Base-by-base conservation (phyloP, 345 rosid genomes). In the Cardamine occulta region DNA sequence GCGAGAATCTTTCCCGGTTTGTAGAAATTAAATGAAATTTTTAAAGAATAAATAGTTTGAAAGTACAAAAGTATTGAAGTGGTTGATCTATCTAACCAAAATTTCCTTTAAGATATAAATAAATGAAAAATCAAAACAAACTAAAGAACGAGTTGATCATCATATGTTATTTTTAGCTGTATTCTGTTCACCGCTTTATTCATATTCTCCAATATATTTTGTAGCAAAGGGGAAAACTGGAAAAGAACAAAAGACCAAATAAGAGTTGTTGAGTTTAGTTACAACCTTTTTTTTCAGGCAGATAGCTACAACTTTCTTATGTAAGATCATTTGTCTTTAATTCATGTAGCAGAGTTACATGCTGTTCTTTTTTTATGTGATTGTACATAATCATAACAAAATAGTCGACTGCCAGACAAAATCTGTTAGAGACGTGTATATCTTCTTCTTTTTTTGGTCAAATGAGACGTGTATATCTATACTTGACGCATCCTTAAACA, bases 221-320 rank as follows among this genome's bases (percentile, higher is more conserved):
- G 53, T 57, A 35, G 11, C 18, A 21, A 14, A 75, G 18, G 28
- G 29, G 21, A 67, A 66, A 28, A 19, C 19, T 19, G 19, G 19
- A 59, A 14, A 5, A 37, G 17, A 29, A 35, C 34, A 35, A 74
- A 32, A 48, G 23, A 66, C 49, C 24, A 67, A 58, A 68, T 5
- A 19, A 61, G 34, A 55, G 70, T 76, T 52, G 70, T 68, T 68
- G 74, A 76, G 60, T 14, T 61, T 68, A 68, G 70, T 76, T 60
- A 75, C 78, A 28, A 66, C 69, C 37, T 61, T 15, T 45, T 14
- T 45, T 15, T 15, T 6, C 18, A 45, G 19, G 9, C 21, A n/a
- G 9, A 45, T 45, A 45, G 19, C n/a, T 47, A 47, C 51, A 47
- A 47, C 21, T 47, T 26, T 53, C 29, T n/a, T 40, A 42, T 52